Base-by-base conservation (phyloP, 805 yeast species). In the Wickerhamiella shivajii region DNA sequence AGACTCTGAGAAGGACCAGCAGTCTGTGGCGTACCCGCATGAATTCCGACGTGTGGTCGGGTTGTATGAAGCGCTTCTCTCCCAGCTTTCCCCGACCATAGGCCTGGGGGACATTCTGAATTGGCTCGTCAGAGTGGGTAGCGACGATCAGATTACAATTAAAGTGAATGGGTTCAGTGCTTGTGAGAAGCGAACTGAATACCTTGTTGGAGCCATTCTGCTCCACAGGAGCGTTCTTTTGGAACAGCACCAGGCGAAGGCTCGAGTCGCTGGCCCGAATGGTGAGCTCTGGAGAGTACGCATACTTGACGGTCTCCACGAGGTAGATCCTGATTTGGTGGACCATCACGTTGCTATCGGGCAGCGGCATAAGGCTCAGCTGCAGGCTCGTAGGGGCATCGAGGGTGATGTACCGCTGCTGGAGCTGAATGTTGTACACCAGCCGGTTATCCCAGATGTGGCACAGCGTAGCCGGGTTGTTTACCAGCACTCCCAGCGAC, bases 371-470 rank as follows among this genome's bases (percentile, higher is more conserved):
- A 39, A 83, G 66, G 39, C 73, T 59, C 52, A 83, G 72, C 5
- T 77, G 71, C 12, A 83, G 58, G 0, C 90, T 90, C 23, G 80
- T 51, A 48, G 75, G 80, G 1, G 83, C 72, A 55, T 81, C 77
- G 32, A 83, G 58, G 8, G 81, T 69, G 26, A 83, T 67, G 27
- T 77, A 71, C 47, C 80, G 77, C 8, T 84, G 73, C 1, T 84
- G 81, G 24, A 83, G 69, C 6, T 77, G 69, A 20, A 83, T 76
- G 45, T 78, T 87, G 49, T 83, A 83, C 39, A 71, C 69, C 16
- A 83, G 51, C 46, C 75, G 76, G 49, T 76, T 77, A 50, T 83
- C 93, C 94, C 94, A 83, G 39, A 79, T 81, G 40, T 85, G 66
- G 17, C 75, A 64, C 13, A 83, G 74, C 3, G 77, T 72, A 33